Evolutionary conservation across 2,329 filamentous ascomycete genomes (phyloP).

Genomic region (Pleurostoma richardsiae): DNA sequence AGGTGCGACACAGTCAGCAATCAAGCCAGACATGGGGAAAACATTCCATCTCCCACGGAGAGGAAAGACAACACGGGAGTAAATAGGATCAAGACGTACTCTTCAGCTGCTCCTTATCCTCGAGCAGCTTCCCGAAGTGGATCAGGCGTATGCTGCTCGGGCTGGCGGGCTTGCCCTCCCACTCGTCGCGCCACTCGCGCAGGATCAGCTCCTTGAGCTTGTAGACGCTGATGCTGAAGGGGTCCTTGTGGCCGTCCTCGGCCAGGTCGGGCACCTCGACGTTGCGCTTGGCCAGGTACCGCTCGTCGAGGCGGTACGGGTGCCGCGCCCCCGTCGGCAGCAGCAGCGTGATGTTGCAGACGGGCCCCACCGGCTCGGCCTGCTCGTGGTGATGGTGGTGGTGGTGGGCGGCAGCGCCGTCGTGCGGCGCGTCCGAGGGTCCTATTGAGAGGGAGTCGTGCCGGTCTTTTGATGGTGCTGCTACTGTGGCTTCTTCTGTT

Average conservation of each 20-base stretch:
- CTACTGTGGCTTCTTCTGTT: constrained; percentile 1
- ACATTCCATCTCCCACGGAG: too few species aligned
- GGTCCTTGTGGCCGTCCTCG: constrained; percentile 60
- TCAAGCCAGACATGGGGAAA: background rate
- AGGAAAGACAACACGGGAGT: background rate
- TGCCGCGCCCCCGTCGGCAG: constrained; percentile 78
- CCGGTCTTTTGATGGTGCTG: constrained; percentile 15
- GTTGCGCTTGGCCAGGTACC: constrained; percentile 75
- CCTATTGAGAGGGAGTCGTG: constrained; percentile 26
- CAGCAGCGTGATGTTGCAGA: constrained; percentile 75
- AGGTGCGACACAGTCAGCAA: background rate
- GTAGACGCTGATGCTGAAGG: constrained; percentile 87
- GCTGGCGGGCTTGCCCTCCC: constrained; percentile 81
- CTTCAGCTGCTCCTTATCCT: constrained; percentile 80
- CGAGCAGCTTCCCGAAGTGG: constrained; percentile 83
- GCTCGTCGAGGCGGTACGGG: constrained; percentile 84
- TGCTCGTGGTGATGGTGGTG: constrained; percentile 13
- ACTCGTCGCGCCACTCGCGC: constrained; percentile 87
- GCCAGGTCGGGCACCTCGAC: constrained; percentile 67
- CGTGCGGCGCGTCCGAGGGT: constrained; percentile 14
- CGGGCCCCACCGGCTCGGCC: constrained; percentile 19
- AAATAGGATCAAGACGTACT: constrained; percentile 48
- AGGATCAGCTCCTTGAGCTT: constrained; percentile 91
- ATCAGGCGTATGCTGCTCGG: constrained; percentile 89
- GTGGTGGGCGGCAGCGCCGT: constrained; percentile 7